Evolutionary conservation across 805 yeast species (phyloP), one percentile per base, ranked within the genome.

Genomic region (Schizosaccharomyces pombe): DNA sequence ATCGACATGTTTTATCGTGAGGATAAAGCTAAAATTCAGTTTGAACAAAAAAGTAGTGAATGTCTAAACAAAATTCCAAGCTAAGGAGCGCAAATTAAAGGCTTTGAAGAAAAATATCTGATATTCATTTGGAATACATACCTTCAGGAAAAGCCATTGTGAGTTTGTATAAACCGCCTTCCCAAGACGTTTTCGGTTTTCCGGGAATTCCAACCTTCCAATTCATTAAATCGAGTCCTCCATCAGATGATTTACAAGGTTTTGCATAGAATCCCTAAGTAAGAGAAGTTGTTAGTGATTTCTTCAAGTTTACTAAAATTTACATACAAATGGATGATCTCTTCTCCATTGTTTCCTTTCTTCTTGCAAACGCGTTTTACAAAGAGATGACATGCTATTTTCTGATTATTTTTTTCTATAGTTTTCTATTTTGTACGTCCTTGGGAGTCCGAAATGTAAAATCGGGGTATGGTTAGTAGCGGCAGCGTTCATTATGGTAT

Each of bases 141-240:
- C 54, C 54, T 33, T 56, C 82, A 0, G 95, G 85, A 67, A 91
- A 91, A 6, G 72, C 67, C 37, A 91, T 78, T 2, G 86, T 77
- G 39, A 91, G 70, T 12, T 95, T 95, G 64, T 78, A 91, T 0
- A 81, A 76, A n/a, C 89, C 97, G 54, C 82, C 83, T 28, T 76
- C 85, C 97, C 97, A 91, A 19, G 79, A 62, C 1, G 98, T 86
- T 59, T 77, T 77, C 43, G 77, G 72, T 65, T 83, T 87, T 9
- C 99, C 99, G 6, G 98, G 98, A 55, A 91, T 82, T 28, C 97
- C 97, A 16, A 95, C 93, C 14, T 77, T 78, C 99, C 99, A 91
- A 62, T 68, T 74, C 63, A 82, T 82, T 58, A 91, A 72, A 66
- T 91, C 86, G 58, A 91, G 71, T 0, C 85, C 70, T 2, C 98